Percentiles rank a stretch among this genome's conserved stretches.
These are phyloP conservation scores for Dryas drummondii DNA, from an alignment of 306 rosid genomes.

Conservation along the genomic window DNA sequence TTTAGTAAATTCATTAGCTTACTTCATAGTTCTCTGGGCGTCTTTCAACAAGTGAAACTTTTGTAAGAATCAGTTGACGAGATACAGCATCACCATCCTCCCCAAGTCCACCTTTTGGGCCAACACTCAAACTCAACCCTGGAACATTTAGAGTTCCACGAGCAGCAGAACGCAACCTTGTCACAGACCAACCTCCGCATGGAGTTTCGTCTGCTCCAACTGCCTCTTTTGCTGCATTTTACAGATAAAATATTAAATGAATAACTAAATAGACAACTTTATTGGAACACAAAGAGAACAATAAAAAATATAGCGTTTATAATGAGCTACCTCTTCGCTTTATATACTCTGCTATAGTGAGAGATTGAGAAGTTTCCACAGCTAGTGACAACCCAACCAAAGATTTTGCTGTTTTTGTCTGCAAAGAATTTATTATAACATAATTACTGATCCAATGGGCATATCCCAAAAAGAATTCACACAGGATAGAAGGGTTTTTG, in stretches of 20 bases:
- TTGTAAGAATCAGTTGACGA: constrained; percentile 96
- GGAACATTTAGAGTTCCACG: constrained; percentile 92
- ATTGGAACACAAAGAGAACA: background rate
- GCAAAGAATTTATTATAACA: constrained; percentile 33
- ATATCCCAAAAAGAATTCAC: constrained; percentile 17
- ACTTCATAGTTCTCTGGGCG: constrained; percentile 99
- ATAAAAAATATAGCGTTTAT: constrained; percentile 12
- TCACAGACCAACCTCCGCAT: constrained; percentile 92
- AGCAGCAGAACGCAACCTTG: constrained; percentile 95
- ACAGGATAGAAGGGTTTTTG: constrained; percentile 7
- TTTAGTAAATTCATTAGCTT: constrained; percentile 52
- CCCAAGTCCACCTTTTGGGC: constrained; percentile 98
- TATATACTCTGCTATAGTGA: constrained; percentile 66
- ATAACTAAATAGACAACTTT: background rate
- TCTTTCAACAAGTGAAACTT: constrained; percentile 93
- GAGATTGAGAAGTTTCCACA: constrained; percentile 81
- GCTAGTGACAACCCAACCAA: constrained; percentile 73
- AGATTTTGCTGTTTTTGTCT: constrained; percentile 97
- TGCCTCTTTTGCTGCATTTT: constrained; percentile 82
- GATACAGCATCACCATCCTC: constrained; percentile 96
- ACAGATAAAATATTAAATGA: constrained; percentile 22
- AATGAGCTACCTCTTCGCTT: constrained; percentile 72
- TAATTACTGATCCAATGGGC: constrained; percentile 16
- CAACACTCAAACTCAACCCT: constrained; percentile 88
- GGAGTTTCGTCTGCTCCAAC: constrained; percentile 99